Conservation (phyloP, 345 rosid genomes). For the Raphanus raphanistrum region DNA sequence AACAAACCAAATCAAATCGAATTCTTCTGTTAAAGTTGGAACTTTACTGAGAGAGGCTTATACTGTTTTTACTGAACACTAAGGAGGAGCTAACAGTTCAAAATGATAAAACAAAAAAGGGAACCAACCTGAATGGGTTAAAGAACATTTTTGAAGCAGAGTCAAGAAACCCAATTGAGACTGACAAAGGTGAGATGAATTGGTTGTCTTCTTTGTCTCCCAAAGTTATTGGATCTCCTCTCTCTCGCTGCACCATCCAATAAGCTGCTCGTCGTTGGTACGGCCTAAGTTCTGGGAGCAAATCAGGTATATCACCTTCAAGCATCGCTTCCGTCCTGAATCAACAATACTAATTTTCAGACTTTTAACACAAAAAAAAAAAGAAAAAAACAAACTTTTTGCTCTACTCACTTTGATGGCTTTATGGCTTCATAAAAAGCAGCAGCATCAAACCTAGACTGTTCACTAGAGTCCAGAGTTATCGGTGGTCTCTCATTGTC, state of each 20-base stretch:
- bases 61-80: slow-evolving; percentile 8
- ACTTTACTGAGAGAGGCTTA: slow-evolving; percentile 7
- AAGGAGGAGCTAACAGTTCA: slow-evolving; percentile 1
- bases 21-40: slow-evolving; percentile 20
- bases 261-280: slow-evolving; percentile 92
- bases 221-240: slow-evolving; percentile 49
- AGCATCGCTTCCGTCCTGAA: slow-evolving; percentile 66
- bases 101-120: background rate
- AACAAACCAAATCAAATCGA: slow-evolving; percentile 31
- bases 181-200: slow-evolving; percentile 65
- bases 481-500: no score
- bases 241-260: slow-evolving; percentile 95
- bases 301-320: slow-evolving; percentile 60
- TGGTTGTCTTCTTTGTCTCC: slow-evolving; percentile 44
- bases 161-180: slow-evolving; percentile 69
- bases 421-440: slow-evolving; percentile 93
- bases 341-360: slow-evolving; percentile 10
- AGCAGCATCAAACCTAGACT: slow-evolving; percentile 62
- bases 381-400: background rate
- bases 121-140: slow-evolving; percentile 87
- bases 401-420: slow-evolving; percentile 80
- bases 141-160: slow-evolving; percentile 68
- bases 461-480: slow-evolving; percentile 41
- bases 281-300: slow-evolving; percentile 82
- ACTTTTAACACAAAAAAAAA: background rate